Evolutionary conservation across 192 early-diverging fungal genomes (phyloP).

Genomic region (Backusella liffmaniae): DNA sequence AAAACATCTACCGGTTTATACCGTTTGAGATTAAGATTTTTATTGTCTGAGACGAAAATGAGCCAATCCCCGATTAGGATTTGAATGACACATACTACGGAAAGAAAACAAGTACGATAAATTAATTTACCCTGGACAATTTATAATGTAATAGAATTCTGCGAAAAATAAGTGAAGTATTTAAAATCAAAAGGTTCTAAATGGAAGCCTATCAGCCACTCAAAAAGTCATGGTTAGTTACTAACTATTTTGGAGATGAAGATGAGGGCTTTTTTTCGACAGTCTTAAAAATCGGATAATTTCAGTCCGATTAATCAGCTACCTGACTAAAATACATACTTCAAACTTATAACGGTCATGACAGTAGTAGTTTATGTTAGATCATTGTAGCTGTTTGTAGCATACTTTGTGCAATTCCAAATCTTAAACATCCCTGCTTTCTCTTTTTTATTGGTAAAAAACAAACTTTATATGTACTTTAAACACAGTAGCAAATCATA

Average conservation of each 20-base stretch:
- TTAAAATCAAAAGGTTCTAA: not conserved
- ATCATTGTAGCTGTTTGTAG: not conserved
- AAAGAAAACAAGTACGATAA: not conserved
- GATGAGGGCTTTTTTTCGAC: too few species aligned
- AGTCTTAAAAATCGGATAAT: too few species aligned
- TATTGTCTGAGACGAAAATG: conserved; percentile 2
- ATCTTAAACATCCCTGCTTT: not conserved
- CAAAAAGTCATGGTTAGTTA: too few species aligned
- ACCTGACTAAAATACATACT: too few species aligned
- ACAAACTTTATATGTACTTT: not conserved
- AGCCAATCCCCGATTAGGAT: not conserved
- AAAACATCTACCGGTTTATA: not conserved
- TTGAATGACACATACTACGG: not conserved
- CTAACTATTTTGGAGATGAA: too few species aligned
- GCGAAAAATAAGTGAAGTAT: not conserved
- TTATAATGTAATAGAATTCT: not conserved
- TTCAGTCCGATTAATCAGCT: too few species aligned
- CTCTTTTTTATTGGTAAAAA: not conserved
- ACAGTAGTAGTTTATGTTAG: too few species aligned
- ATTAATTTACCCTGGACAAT: not conserved
- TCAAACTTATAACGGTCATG: too few species aligned
- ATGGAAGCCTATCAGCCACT: too few species aligned
- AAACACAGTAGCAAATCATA: not conserved
- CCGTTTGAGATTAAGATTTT: not conserved
- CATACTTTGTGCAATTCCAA: not conserved